phyloP scores from a whole-genome alignment of 2,329 filamentous ascomycete genomes.

The Dothideomycetes sp. region DNA sequence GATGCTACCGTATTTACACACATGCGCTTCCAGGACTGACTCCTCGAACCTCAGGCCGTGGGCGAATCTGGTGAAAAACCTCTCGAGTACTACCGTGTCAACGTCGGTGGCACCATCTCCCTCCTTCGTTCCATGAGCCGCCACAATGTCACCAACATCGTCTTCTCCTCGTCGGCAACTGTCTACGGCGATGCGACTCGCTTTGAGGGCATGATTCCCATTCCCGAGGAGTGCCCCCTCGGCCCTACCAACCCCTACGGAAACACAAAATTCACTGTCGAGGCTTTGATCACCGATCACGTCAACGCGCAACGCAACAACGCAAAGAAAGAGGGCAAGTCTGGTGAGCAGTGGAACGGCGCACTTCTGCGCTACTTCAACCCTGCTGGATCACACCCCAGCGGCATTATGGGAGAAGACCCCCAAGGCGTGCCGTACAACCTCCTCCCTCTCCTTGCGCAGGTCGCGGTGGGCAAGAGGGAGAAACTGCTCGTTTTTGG shows the following conservation, averaged over 20 bases:
- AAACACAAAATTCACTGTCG: conserved; percentile 87
- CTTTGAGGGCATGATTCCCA: conserved; percentile 96
- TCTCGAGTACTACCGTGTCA: conserved; percentile 95
- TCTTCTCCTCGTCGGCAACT: conserved; percentile 96
- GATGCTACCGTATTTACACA: not conserved
- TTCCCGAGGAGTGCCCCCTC: conserved; percentile 91
- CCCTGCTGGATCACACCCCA: conserved; percentile 87
- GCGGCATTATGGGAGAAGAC: conserved; percentile 95
- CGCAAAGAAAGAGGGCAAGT: conserved; percentile 66
- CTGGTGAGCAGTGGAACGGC: conserved; percentile 76
- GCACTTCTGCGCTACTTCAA: conserved; percentile 96
- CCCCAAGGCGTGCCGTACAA: conserved; percentile 94
- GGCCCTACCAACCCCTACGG: conserved; percentile 97
- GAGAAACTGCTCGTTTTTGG: conserved; percentile 93
- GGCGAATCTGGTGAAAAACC: conserved; percentile 91
- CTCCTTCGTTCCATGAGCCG: conserved; percentile 79
- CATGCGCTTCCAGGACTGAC: not conserved
- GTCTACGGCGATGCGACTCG: conserved; percentile 97
- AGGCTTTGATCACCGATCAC: conserved; percentile 83
- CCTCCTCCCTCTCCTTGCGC: conserved; percentile 82
- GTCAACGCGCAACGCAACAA: conserved; percentile 79
- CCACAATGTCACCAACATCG: conserved; percentile 89
- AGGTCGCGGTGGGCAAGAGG: conserved; percentile 89
- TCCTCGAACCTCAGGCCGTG: conserved; percentile 54
- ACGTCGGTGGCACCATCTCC: conserved; percentile 82